Evolutionary conservation across 345 rosid genomes (phyloP), one percentile per base, ranked within the genome.

Genomic region (Microthlaspi erraticum): DNA sequence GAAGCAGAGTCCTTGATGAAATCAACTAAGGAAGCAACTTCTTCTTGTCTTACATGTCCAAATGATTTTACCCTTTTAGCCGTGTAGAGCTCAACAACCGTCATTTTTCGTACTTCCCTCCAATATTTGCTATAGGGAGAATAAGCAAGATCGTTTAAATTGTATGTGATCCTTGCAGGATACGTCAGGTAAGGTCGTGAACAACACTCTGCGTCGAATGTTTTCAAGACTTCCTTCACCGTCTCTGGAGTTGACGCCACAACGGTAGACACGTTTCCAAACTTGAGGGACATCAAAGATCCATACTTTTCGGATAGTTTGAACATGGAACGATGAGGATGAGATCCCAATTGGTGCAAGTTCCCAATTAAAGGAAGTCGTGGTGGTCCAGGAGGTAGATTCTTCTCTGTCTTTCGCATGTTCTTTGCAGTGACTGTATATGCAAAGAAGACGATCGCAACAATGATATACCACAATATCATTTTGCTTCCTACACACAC

Each of bases 201-300:
- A 16, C 80, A 80, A 41, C 80, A 79, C n/a, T 72, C 81, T 2
- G 16, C 10, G 37, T 80, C 88, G 13, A 79, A 77, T 10, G 54
- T 46, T 20, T 80, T 83, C 2, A 81, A 62, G 36, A 81, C 77
- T 20, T 78, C 72, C 16, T 44, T 73, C 4, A 84, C 86, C 0
- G 85, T 77, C 51, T 74, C 81, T 0, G 88, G 75, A 0, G 81
- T 83, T 13, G 86, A 82, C 11, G 82, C 77, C 2, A 85, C 71
- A 7, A 84, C 54, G 12, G 81, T 70, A 1, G 76, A 81, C 0
- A 78, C 68, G 6, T 33, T 66, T 7, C 90, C 90, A 0, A 85
- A 79, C 19, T 58, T 79, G 3, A 85, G 46, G 8, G 66, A 75
- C 83, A 89, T 68, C 57, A 84, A 60, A 0, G 80, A 78, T 7